Conservation (phyloP, 1,284 basidiomycete genomes). For the Pseudozyma thailandica region DNA sequence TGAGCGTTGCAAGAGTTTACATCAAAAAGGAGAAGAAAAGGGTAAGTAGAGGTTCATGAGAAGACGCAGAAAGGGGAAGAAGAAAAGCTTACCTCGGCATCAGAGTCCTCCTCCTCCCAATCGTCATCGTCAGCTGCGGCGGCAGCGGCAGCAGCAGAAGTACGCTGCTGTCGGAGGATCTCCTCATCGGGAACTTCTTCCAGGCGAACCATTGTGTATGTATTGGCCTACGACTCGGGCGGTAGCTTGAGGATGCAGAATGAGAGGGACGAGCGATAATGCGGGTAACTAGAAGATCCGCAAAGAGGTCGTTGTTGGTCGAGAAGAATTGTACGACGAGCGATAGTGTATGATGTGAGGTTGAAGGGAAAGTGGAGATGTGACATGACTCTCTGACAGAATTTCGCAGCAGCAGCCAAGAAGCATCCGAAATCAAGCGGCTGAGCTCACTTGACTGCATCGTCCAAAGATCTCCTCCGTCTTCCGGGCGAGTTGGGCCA, state of each 20-base stretch:
- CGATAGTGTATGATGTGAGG: not conserved
- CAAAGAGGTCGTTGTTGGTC: not conserved
- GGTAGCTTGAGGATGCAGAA: not conserved
- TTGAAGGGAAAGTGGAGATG: conserved; percentile 28
- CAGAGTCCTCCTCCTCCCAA: conserved; percentile 44
- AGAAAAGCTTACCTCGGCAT: conserved; percentile 35
- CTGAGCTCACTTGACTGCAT: conserved; percentile 5
- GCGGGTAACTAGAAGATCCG: no score
- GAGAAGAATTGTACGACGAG: not conserved
- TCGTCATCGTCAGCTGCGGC: conserved; percentile 42
- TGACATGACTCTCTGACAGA: conserved; percentile 12
- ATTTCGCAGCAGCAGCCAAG: no score
- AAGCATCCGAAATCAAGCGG: conserved; percentile 18
- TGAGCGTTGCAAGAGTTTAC: not conserved
- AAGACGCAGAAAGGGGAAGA: no score
- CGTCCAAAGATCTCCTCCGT: conserved; percentile 1
- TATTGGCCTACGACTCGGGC: not conserved
- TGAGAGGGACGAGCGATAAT: not conserved
- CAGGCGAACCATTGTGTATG: conserved; percentile 39
- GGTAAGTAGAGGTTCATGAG: not conserved
- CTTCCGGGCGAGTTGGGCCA: conserved; percentile 20
- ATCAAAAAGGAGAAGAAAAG: not conserved
- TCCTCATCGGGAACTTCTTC: conserved; percentile 56
- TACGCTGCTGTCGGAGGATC: conserved; percentile 47
- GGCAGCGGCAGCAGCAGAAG: conserved; percentile 26